These are phyloP conservation scores for Russula earlei DNA, from an alignment of 768 basidiomycete species.

Conservation along the genomic window DNA sequence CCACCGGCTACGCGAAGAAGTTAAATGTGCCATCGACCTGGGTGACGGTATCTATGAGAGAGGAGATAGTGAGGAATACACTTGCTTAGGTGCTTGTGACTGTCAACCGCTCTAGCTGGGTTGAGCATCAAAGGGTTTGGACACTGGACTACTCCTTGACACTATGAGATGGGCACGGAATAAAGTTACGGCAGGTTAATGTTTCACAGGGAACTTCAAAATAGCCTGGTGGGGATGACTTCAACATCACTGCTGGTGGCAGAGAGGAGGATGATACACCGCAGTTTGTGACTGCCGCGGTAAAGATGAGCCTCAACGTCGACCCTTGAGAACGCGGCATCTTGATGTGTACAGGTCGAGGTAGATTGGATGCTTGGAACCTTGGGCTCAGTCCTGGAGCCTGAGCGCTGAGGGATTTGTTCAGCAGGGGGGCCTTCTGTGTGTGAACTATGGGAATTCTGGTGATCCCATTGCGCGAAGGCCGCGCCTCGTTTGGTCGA, in stretches of 20 bases:
- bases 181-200: not conserved
- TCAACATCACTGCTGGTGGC: not conserved
- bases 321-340: not conserved
- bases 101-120: not conserved
- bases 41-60: slow-evolving; percentile 5
- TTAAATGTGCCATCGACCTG: not conserved
- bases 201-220: not conserved
- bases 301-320: not conserved
- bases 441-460: too few species aligned
- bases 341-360: too few species aligned
- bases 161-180: not conserved
- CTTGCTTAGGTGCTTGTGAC: not conserved
- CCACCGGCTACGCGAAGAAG: not conserved
- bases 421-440: not conserved
- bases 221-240: not conserved
- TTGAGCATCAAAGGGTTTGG: not conserved
- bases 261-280: not conserved
- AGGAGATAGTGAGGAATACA: slow-evolving; percentile 5
- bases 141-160: not conserved
- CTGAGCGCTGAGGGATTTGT: not conserved
- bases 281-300: not conserved
- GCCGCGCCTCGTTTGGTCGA: slow-evolving; percentile 33
- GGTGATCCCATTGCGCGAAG: slow-evolving; percentile 29
- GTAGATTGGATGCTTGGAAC: not conserved
- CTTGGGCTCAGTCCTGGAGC: not conserved